phyloP scores from a whole-genome alignment of 2,329 filamentous ascomycete species.

The Byssothecium circinans region DNA sequence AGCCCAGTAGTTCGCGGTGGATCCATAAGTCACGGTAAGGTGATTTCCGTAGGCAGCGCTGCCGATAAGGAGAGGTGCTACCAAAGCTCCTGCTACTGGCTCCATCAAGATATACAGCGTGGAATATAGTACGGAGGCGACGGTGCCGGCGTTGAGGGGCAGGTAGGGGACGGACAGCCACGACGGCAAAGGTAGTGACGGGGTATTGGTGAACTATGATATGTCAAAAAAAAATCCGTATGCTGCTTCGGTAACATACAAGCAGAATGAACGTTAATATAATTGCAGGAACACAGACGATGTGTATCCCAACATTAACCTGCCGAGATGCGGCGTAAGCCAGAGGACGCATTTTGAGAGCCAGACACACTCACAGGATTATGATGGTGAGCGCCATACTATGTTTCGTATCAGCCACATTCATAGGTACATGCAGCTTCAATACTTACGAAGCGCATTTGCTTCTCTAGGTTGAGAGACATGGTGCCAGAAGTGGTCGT shows the following conservation, averaged over 20 bases:
- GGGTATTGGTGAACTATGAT: conserved; percentile 58
- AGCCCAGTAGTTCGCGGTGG: conserved; percentile 65
- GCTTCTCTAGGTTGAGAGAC: conserved; percentile 75
- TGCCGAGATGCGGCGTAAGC: conserved; percentile 39
- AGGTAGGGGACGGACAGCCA: conserved; percentile 59
- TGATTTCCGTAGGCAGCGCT: conserved; percentile 76
- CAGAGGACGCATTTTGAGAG: conserved; percentile 22
- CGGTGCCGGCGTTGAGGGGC: conserved; percentile 62
- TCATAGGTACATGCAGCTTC: conserved; percentile 1
- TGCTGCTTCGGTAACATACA: conserved; percentile 53
- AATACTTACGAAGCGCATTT: conserved; percentile 74
- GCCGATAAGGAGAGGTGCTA: conserved; percentile 75
- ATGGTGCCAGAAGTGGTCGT: conserved; percentile 42
- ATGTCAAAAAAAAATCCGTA: conserved; percentile 11
- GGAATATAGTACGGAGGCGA: conserved; percentile 65
- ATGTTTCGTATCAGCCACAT: conserved; percentile 11
- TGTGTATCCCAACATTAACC: conserved; percentile 78
- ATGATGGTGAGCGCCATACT: conserved; percentile 86
- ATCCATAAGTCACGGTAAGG: conserved; percentile 65
- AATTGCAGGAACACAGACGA: conserved; percentile 76
- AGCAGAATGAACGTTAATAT: conserved; percentile 71
- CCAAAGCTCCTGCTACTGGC: conserved; percentile 80
- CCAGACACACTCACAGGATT: conserved; percentile 58
- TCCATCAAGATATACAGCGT: conserved; percentile 88
- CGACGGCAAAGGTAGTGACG: conserved; percentile 55